Percentiles rank a stretch among this genome's conserved stretches.
Conservation (phyloP, 2,329 filamentous ascomycete species). For the Akanthomyces muscarius region DNA sequence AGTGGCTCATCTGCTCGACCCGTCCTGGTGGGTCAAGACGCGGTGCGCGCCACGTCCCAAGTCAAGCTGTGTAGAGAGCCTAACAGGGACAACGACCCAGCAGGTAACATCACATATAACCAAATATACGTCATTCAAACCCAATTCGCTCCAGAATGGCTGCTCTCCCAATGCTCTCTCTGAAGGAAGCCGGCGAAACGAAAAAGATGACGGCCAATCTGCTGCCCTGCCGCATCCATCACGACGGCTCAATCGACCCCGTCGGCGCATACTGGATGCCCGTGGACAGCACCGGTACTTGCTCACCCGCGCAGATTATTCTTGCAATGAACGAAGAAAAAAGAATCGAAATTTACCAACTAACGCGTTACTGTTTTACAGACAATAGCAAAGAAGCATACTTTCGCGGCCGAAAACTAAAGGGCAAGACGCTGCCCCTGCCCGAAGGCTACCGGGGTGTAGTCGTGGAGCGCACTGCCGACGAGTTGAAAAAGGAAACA, state of each 20-base stretch:
- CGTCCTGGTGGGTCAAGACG: constrained; percentile 1
- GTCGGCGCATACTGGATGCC: constrained; percentile 69
- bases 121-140: neutral
- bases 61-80: neutral
- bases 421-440: constrained; percentile 61
- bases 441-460: constrained; percentile 69
- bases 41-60: neutral
- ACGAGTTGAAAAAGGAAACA: constrained; percentile 34
- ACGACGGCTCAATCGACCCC: constrained; percentile 67
- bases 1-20: neutral
- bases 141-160: constrained; percentile 32
- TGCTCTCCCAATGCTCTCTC: constrained; percentile 37
- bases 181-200: constrained; percentile 28
- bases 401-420: constrained; percentile 76
- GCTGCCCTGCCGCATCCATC: constrained; percentile 75
- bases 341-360: neutral
- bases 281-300: constrained; percentile 40
- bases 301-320: neutral
- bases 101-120: neutral
- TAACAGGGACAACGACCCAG: neutral
- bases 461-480: constrained; percentile 46
- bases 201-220: constrained; percentile 60
- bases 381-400: constrained; percentile 56
- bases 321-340: neutral
- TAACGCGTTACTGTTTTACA: constrained; percentile 25